These are phyloP conservation scores for Tillandsia fasciculata DNA, from an alignment of 176 grass and related monocot genomes.

Conservation along the genomic window DNA sequence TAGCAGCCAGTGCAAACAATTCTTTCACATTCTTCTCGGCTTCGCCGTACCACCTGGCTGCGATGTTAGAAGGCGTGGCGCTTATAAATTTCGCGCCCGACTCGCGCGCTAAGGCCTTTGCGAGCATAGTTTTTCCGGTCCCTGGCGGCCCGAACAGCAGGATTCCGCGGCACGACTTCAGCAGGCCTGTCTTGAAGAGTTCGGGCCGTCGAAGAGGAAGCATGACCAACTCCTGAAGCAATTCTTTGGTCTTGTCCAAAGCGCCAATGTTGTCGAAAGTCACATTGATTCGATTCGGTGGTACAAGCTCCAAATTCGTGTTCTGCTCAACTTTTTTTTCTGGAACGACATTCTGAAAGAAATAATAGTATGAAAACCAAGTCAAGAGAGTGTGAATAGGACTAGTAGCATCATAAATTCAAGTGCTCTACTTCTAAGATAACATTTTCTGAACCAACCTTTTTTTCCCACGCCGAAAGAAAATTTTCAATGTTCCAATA, in stretches of 20 bases:
- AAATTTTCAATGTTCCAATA: constrained; percentile 83
- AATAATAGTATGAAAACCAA: neutral
- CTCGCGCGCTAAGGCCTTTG: neutral
- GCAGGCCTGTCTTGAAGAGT: constrained; percentile 81
- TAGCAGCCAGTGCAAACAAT: constrained; percentile 79
- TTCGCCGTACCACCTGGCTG: constrained; percentile 77
- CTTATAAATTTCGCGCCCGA: neutral
- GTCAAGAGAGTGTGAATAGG: no score
- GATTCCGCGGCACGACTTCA: neutral
- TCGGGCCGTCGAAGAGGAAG: constrained; percentile 90
- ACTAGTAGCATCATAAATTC: no score
- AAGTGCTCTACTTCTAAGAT: no score
- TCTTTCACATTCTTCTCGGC: constrained; percentile 89
- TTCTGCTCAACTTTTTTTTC: constrained; percentile 96
- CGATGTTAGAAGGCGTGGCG: neutral
- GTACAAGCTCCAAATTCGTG: constrained; percentile 80
- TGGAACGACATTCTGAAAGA: constrained; percentile 62
- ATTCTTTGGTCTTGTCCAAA: constrained; percentile 84
- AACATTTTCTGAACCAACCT: constrained; percentile 41
- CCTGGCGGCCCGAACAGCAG: neutral
- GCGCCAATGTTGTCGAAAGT: constrained; percentile 96
- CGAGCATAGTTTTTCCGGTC: neutral
- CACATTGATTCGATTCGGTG: constrained; percentile 67
- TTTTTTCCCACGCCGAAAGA: constrained; percentile 64
- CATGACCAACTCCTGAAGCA: constrained; percentile 92